phyloP scores from a whole-genome alignment of 306 rosid species.

The Castanopsis chinensis region DNA sequence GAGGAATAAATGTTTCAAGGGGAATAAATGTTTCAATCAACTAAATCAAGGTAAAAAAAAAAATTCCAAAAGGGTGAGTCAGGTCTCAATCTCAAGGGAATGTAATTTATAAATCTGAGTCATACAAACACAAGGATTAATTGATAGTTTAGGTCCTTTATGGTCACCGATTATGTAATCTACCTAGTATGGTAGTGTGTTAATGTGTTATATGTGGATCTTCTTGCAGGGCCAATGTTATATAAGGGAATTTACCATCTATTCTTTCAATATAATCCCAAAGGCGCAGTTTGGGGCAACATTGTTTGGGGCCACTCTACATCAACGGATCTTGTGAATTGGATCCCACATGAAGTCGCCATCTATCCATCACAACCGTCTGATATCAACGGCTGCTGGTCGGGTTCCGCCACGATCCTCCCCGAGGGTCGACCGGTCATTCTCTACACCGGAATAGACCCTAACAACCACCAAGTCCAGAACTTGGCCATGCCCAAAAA shows the following conservation, averaged over 20 bases:
- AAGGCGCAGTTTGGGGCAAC: constrained; percentile 70
- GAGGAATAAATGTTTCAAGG: no score
- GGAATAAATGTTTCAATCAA: no score
- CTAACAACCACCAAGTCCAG: constrained; percentile 61
- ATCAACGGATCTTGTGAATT: constrained; percentile 75
- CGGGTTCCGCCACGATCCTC: constrained; percentile 73
- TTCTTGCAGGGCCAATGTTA: constrained; percentile 52
- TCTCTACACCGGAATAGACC: constrained; percentile 74
- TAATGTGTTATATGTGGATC: neutral
- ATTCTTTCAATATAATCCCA: constrained; percentile 81
- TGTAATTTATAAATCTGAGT: no score
- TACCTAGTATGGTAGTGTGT: no score
- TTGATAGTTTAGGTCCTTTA: no score
- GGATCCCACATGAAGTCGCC: constrained; percentile 69
- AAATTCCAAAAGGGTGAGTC: no score
- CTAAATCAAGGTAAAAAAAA: no score
- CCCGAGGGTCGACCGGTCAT: constrained; percentile 56
- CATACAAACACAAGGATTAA: no score
- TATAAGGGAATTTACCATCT: constrained; percentile 71
- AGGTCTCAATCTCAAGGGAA: no score
- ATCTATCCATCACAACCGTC: constrained; percentile 59
- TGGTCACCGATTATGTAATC: no score
- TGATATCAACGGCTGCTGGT: constrained; percentile 84
- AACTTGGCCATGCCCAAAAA: constrained; percentile 69
- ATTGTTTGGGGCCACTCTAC: constrained; percentile 89